phyloP scores from a whole-genome alignment of 306 rosid species.

The Astragalus membranaceus region DNA sequence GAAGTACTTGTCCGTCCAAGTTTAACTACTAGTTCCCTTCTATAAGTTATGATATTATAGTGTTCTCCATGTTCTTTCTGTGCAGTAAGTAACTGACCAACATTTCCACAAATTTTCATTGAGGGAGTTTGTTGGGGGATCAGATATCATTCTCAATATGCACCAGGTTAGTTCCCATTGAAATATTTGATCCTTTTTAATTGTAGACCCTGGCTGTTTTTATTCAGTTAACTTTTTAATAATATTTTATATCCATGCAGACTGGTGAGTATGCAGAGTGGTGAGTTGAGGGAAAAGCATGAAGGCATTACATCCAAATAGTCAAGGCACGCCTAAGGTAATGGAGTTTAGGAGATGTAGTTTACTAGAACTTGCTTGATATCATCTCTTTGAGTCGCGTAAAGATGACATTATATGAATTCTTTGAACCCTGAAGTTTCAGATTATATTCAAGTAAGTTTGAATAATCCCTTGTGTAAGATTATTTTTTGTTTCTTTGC shows the following conservation, averaged over 20 bases:
- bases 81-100: slow-evolving; percentile 76
- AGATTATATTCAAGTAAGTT: not conserved
- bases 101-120: slow-evolving; percentile 79
- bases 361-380: not conserved
- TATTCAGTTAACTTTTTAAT: not conserved
- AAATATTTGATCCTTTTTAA: not conserved
- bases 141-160: slow-evolving; percentile 72
- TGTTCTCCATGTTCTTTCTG: not conserved
- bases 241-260: slow-evolving; percentile 25
- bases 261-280: slow-evolving; percentile 51
- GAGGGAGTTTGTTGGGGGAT: slow-evolving; percentile 83
- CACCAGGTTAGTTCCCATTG: slow-evolving; percentile 50
- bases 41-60: no score
- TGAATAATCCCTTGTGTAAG: not conserved
- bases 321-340: not conserved
- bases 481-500: not conserved
- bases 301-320: slow-evolving; percentile 23
- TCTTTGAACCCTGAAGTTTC: not conserved
- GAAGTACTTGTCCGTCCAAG: not conserved
- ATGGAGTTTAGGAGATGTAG: not conserved
- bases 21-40: not conserved
- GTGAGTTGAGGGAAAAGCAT: slow-evolving; percentile 35
- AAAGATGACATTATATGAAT: not conserved
- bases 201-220: not conserved
- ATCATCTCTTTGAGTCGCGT: not conserved